Base-by-base conservation (phyloP, 441 rosid species). In the Codiaeum variegatum region DNA sequence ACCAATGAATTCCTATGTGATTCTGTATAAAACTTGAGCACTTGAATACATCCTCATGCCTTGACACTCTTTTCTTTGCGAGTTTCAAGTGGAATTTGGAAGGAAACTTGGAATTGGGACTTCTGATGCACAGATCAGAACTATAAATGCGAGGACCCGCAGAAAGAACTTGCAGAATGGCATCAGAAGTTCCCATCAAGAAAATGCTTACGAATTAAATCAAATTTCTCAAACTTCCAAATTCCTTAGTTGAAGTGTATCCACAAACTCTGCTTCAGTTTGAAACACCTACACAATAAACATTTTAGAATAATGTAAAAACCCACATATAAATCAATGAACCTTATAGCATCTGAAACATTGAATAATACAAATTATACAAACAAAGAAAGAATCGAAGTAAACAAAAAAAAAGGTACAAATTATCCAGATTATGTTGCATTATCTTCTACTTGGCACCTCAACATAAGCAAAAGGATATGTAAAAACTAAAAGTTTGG, bases 171-270 rank as follows among this genome's bases (percentile, higher is more conserved):
- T 85, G 89, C 62, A 84, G 79, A 71, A 81, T 86, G 71, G 79
- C 85, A 78, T 84, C 84, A 19, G 71, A 73, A 83, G 84, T 82
- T 72, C 82, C 91, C 89, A 88, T 83, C 56, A 24, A 46, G 28
- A 44, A 58, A 66, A 56, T 66, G 66, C 36, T 75, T 66, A 61
- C 46, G 73, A 70, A 77, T 64, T 38, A 56, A 70, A 54, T 60
- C 11, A 19, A 72, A 40, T 36, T 52, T 13, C 23, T 34, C 55
- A 19, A 34, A 26, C 28, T 58, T 18, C n/a, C 54, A 42, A 69
- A 15, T 58, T 56, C 70, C 64, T 63, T 2, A 16, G 44, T 34
- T 7, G 46, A 67, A 31, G 15, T 44, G 67, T 71, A 31, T 51
- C 18, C 52, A 56, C 59, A 24, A 58, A 55, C 59, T 62, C 78